A percentile compares a stretch with the other conserved stretches of the same genome.
These are phyloP conservation scores for Fragilaria crotonensis DNA, from an alignment of 108 stramenopile species.

Conservation along the genomic window DNA sequence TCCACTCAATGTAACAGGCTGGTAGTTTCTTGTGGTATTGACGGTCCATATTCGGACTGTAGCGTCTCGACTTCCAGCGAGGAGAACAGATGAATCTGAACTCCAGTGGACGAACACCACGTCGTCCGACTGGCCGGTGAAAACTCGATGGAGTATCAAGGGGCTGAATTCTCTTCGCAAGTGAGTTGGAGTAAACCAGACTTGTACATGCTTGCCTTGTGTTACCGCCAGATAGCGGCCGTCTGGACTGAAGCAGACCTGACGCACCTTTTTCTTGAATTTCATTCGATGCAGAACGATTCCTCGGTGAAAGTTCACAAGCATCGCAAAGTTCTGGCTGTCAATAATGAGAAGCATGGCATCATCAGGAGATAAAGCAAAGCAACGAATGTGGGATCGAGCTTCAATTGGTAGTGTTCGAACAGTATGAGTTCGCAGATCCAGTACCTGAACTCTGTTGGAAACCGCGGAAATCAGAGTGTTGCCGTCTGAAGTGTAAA, in stretches of 20 bases:
- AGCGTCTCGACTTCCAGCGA: slow-evolving; percentile 75
- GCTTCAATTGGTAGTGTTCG: slow-evolving; percentile 87
- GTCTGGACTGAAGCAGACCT: slow-evolving; percentile 82
- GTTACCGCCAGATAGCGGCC: slow-evolving; percentile 87
- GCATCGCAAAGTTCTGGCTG: slow-evolving; percentile 63
- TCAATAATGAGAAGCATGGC: slow-evolving; percentile 82
- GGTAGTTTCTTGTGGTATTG: slow-evolving; percentile 66
- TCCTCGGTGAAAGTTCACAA: slow-evolving; percentile 73
- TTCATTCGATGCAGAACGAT: slow-evolving; percentile 90
- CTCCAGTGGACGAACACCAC: slow-evolving; percentile 83
- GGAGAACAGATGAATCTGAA: slow-evolving; percentile 74
- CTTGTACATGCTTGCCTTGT: slow-evolving; percentile 85
- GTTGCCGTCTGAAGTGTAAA: slow-evolving; percentile 92
- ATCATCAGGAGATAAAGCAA: slow-evolving; percentile 83
- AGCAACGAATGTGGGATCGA: slow-evolving; percentile 81
- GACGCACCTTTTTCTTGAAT: slow-evolving; percentile 83
- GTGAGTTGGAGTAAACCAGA: slow-evolving; percentile 86
- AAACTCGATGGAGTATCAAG: slow-evolving; percentile 82
- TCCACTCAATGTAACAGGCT: slow-evolving; percentile 77
- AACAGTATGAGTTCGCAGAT: slow-evolving; percentile 83
- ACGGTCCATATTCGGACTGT: slow-evolving; percentile 88
- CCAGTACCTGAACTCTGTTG: slow-evolving; percentile 89
- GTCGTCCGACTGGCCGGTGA: slow-evolving; percentile 85
- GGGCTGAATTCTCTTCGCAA: slow-evolving; percentile 88
- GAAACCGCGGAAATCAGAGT: slow-evolving; percentile 83